Evolutionary conservation across 2,329 filamentous ascomycete species (phyloP), one percentile per base, ranked within the genome.

Genomic region (Westerdykella aurantiaca): DNA sequence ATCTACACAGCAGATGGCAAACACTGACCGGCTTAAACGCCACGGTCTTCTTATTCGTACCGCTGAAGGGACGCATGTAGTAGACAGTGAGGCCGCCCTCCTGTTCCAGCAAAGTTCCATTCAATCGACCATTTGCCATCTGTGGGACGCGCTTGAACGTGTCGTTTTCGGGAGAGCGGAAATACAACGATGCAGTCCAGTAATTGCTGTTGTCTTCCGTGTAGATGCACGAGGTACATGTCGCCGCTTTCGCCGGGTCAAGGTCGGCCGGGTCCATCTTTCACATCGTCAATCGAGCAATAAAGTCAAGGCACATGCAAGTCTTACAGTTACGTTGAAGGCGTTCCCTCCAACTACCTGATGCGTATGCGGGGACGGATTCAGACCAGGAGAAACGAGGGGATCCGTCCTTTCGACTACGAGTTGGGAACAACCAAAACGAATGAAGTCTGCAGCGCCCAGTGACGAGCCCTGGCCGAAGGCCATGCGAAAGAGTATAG

Each of bases 11-110:
- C 17, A 35, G 33, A 14, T 9, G 17, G 33, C 6, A 2, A 3
- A 16, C 31, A 22, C 16, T 41, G 37, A 37, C 45, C 14, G 37
- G 65, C 43, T 69, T 63, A 45, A 69, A 69, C 10, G 66, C 67
- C 23, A 65, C 70, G 23, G 68, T 66, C 39, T 68, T 70, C 48
- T 58, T 51, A 6, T 49, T 56, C 10, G 31, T 51, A 7, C 51
- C 52, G 18, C 48, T 48, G 23, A 55, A 61, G 3, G 60, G 57
- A 31, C 51, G 57, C 48, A 59, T 61, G 43, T 69, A 69, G 53
- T 68, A 69, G 10, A 69, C 55, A 9, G 61, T 66, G 45, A 64
- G 58, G 17, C 67, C 64, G 9, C 64, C 67, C 5, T 63, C 59
- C 34, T 61, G 55, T 6, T 54, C 53, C 10, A 57, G 48, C 13